These are phyloP conservation scores for Brettanomyces nanus DNA, from an alignment of 805 yeast species.

Conservation along the genomic window DNA sequence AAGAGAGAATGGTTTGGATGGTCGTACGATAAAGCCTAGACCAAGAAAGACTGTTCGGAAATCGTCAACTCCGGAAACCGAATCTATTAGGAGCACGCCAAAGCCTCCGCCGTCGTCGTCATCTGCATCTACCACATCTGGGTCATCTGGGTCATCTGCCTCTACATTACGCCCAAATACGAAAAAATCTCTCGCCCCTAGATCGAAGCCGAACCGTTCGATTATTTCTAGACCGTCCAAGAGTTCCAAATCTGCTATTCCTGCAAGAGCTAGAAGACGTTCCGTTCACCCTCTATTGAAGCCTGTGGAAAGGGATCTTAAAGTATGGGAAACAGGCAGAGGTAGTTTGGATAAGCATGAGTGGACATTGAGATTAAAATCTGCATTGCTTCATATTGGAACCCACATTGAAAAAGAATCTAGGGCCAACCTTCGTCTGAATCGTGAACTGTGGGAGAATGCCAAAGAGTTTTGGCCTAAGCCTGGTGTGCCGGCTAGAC, in stretches of 20 bases:
- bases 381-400: slow-evolving; percentile 24
- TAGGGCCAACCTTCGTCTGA: slow-evolving; percentile 12
- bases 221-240: background rate
- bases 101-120: slow-evolving; percentile 8
- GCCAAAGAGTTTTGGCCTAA: slow-evolving; percentile 29
- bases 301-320: slow-evolving; percentile 22
- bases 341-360: slow-evolving; percentile 25
- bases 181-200: slow-evolving; percentile 19
- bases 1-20: background rate
- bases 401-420: slow-evolving; percentile 23
- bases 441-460: slow-evolving; percentile 22
- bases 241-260: slow-evolving; percentile 4
- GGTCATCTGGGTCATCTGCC: too few species aligned
- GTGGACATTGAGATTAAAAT: slow-evolving; percentile 24
- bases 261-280: slow-evolving; percentile 8
- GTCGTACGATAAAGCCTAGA: background rate
- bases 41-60: slow-evolving; percentile 8
- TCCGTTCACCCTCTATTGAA: slow-evolving; percentile 17
- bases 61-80: slow-evolving; percentile 19
- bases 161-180: too few species aligned
- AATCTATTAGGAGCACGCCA: slow-evolving; percentile 11
- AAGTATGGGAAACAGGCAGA: slow-evolving; percentile 25
- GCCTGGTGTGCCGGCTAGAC: slow-evolving; percentile 22
- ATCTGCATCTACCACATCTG: background rate
- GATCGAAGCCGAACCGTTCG: too few species aligned